phyloP scores from a whole-genome alignment of 2,329 filamentous ascomycete genomes.

The Simplicillium sp. region DNA sequence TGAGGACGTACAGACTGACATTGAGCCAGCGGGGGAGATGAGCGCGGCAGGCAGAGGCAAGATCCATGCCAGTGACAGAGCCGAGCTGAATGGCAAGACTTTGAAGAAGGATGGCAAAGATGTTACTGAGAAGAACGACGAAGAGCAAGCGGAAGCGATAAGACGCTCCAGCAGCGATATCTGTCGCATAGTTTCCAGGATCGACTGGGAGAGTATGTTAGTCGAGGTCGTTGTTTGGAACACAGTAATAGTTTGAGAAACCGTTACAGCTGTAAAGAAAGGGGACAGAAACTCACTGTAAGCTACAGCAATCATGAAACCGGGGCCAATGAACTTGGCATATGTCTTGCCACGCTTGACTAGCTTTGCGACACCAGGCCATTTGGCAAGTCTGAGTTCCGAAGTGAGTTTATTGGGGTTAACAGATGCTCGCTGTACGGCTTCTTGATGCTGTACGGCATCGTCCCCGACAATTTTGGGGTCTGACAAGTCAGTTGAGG shows the following conservation, averaged over 20 bases:
- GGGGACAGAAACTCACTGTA: slow-evolving; percentile 33
- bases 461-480: too few relatives aligned
- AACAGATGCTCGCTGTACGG: too few relatives aligned
- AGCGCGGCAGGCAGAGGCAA: slow-evolving; percentile 56
- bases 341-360: slow-evolving; percentile 2
- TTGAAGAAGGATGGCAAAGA: slow-evolving; percentile 64
- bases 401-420: too few relatives aligned
- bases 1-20: slow-evolving; percentile 49
- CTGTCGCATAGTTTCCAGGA: slow-evolving; percentile 61
- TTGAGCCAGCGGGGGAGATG: slow-evolving; percentile 59
- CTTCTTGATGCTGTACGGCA: too few relatives aligned
- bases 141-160: slow-evolving; percentile 59
- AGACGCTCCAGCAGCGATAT: slow-evolving; percentile 56
- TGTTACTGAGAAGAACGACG: slow-evolving; percentile 57
- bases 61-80: slow-evolving; percentile 57
- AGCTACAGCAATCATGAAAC: slow-evolving; percentile 54
- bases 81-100: slow-evolving; percentile 60
- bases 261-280: not conserved
- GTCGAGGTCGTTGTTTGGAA: not conserved
- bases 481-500: too few relatives aligned
- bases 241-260: not conserved
- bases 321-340: slow-evolving; percentile 47
- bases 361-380: not conserved
- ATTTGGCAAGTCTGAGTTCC: not conserved
- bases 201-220: slow-evolving; percentile 29